Conservation (phyloP, 2,329 filamentous ascomycete genomes). For the Nothomitra cinnamomea region DNA sequence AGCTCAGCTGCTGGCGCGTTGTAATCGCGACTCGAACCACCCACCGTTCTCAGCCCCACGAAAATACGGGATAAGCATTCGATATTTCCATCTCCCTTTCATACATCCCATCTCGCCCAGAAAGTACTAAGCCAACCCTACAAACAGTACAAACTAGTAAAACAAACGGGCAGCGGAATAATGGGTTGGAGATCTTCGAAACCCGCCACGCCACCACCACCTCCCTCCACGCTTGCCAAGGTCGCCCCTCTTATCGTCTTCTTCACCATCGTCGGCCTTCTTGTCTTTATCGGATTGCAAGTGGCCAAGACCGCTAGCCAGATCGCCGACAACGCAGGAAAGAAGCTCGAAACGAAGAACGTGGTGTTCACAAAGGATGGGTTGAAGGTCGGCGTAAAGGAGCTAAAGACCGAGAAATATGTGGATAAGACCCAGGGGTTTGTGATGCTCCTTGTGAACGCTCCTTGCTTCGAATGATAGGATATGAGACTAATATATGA, state of each 20-base stretch:
- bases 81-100: too few relatives aligned
- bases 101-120: too few relatives aligned
- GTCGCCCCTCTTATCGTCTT: conserved; percentile 40
- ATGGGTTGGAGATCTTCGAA: not conserved
- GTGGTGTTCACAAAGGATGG: conserved; percentile 42
- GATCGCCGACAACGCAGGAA: conserved; percentile 37
- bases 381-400: conserved; percentile 41
- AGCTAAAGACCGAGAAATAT: conserved; percentile 38
- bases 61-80: too few relatives aligned
- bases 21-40: too few relatives aligned
- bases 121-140: too few relatives aligned
- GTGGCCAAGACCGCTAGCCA: conserved; percentile 41
- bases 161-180: not conserved
- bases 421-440: conserved; percentile 41
- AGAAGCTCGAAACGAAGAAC: conserved; percentile 48
- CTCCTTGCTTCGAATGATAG: not conserved
- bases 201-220: not conserved
- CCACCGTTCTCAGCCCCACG: too few relatives aligned
- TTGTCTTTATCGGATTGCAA: conserved; percentile 37
- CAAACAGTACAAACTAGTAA: not conserved
- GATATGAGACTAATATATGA: not conserved
- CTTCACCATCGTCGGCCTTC: conserved; percentile 31
- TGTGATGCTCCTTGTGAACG: conserved; percentile 1
- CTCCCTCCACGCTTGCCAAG: conserved; percentile 12
- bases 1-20: too few relatives aligned